Evolutionary conservation across 2,329 filamentous ascomycete genomes (phyloP).

Genomic region (Zymoseptoria passerinii): DNA sequence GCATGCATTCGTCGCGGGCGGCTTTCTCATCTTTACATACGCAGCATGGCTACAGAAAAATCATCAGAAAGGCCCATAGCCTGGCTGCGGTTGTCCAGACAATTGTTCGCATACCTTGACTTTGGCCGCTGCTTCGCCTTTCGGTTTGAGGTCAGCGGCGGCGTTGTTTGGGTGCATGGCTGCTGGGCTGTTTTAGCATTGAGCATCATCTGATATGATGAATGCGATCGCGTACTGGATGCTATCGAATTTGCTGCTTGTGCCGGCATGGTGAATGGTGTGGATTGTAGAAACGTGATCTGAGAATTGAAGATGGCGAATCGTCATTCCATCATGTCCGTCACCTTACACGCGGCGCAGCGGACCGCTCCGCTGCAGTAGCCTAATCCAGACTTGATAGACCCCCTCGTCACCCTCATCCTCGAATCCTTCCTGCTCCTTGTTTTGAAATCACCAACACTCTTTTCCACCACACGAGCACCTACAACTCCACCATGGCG

Average conservation of each 20-base stretch:
- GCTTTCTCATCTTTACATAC: conserved; percentile 96
- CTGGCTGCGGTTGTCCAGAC: background rate
- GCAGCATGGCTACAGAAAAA: conserved; percentile 68
- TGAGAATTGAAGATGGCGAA: background rate
- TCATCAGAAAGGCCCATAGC: background rate
- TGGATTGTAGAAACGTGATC: background rate
- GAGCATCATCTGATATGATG: background rate
- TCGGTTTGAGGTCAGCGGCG: conserved; percentile 37
- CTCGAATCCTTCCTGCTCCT: background rate
- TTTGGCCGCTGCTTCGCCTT: conserved; percentile 33
- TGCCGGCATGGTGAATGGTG: conserved; percentile 10
- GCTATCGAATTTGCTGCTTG: conserved; percentile 9
- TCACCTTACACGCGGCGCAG: no score
- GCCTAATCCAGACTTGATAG: background rate
- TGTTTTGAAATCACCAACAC: background rate
- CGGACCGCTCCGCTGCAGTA: background rate
- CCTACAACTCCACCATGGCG: conserved; percentile 40
- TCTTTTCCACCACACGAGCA: background rate
- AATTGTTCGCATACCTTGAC: conserved; percentile 32
- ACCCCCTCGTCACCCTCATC: background rate
- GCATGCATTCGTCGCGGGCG: conserved; percentile 94
- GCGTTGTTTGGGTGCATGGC: conserved; percentile 34
- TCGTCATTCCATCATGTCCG: conserved; percentile 1
- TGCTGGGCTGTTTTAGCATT: background rate
- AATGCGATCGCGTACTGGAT: conserved; percentile 7